These are phyloP conservation scores for Pulveroboletus ravenelii DNA, from an alignment of 768 basidiomycete species.

Conservation along the genomic window DNA sequence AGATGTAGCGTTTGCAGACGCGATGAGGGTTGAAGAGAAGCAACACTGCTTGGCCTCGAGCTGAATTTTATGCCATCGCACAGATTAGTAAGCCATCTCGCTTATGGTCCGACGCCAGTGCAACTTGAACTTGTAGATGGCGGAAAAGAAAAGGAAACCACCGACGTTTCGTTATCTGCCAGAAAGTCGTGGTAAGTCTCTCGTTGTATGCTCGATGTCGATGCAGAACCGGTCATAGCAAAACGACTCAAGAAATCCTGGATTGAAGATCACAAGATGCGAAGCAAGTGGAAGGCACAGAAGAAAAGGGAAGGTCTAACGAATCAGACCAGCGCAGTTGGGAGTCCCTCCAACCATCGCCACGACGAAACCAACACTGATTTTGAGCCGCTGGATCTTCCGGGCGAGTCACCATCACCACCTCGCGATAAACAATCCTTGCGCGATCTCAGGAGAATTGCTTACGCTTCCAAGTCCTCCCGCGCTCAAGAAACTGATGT, in stretches of 20 bases:
- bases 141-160: slow-evolving; percentile 43
- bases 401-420: slow-evolving; percentile 5
- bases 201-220: not conserved
- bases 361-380: not conserved
- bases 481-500: slow-evolving; percentile 54
- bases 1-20: slow-evolving; percentile 43
- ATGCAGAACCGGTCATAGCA: slow-evolving; percentile 40
- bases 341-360: not conserved
- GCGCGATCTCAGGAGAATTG: slow-evolving; percentile 57
- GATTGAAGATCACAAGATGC: slow-evolving; percentile 72
- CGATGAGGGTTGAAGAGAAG: slow-evolving; percentile 26
- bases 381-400: not conserved
- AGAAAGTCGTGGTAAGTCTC: slow-evolving; percentile 49
- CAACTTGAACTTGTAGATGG: not conserved
- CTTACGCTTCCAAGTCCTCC: slow-evolving; percentile 55
- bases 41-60: slow-evolving; percentile 4
- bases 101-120: not conserved
- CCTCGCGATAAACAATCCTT: slow-evolving; percentile 31
- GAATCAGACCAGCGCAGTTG: slow-evolving; percentile 3
- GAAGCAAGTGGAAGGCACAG: slow-evolving; percentile 71
- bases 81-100: slow-evolving; percentile 24
- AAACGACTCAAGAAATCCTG: slow-evolving; percentile 78
- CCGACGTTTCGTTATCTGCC: slow-evolving; percentile 72
- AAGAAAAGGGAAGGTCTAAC: slow-evolving; percentile 48
- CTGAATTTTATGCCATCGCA: slow-evolving; percentile 21